Evolutionary conservation across 306 rosid species (phyloP), one percentile per base, ranked within the genome.

Genomic region (Dryas alaskensis): DNA sequence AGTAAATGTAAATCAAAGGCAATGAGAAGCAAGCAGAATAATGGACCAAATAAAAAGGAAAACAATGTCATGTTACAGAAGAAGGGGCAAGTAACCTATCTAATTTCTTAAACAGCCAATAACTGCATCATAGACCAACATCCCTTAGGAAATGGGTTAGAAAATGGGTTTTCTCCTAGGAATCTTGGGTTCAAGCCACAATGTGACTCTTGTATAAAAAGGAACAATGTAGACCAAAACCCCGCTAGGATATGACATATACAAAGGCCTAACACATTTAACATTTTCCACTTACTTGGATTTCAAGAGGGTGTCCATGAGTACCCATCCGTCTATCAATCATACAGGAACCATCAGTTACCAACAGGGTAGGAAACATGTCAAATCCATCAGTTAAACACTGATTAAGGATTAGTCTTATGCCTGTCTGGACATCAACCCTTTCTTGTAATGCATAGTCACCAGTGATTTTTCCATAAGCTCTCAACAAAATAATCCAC

Each of bases 271-370:
- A 40, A 4, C 2, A 17, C 8, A 62, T 17, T 53, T 14, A 8
- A 7, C 7, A 13, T 50, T 80, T 54, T 42, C 65, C 63, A 71
- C 92, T 80, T 81, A 90, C 97, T 78, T 92, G 97, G 61, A 92
- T 92, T 85, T 92, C 98, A 27, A 92, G 95, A 65, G 98, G 98
- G 85, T 92, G 97, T 44, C 97, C 98, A 59, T 90, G 97, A 78
- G 90, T 90, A 6, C 98, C 98, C 98, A 90, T 89, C 78, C 98
- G 87, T 79, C 98, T 86, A 86, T 93, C 98, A 76, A 93, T 93
- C 98, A 93, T 93, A 86, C 98, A 93, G 76, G 98, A 90, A 75
- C 98, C 97, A 72, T 93, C 98, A 31, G 92, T 86, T 68, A 93
- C 97, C 43, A 93, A 45, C 44, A 93, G 88, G 60, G 97, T 78